phyloP scores from a whole-genome alignment of 2,329 filamentous ascomycete species.

The Byssothecium circinans region DNA sequence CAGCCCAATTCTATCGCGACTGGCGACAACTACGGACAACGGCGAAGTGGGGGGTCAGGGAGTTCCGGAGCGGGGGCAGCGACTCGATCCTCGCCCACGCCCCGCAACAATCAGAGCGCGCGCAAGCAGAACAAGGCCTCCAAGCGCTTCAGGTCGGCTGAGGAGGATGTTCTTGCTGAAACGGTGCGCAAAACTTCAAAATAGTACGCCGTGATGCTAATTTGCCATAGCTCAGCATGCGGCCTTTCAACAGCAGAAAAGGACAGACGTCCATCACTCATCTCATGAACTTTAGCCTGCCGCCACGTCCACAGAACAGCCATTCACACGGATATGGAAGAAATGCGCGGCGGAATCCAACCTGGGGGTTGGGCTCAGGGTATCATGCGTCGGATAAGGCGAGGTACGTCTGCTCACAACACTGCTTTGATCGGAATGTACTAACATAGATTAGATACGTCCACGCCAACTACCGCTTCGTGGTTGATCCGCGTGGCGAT shows the following conservation, averaged over 20 bases:
- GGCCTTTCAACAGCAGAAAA: constrained; percentile 69
- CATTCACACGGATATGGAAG: constrained; percentile 58
- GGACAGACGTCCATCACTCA: constrained; percentile 98
- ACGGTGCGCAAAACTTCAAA: constrained; percentile 57
- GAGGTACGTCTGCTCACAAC: constrained; percentile 54
- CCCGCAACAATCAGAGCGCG: constrained; percentile 73
- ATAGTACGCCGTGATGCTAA: constrained; percentile 13
- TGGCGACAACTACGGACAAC: constrained; percentile 48
- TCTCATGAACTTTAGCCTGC: constrained; percentile 85
- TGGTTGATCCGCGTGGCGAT: constrained; percentile 79
- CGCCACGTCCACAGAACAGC: constrained; percentile 68
- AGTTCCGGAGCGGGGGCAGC: constrained; percentile 43
- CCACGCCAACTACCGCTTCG: constrained; percentile 96
- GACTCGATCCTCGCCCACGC: constrained; percentile 48
- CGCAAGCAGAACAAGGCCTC: constrained; percentile 85
- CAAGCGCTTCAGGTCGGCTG: constrained; percentile 70
- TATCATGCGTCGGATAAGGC: constrained; percentile 91
- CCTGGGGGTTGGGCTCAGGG: constrained; percentile 84
- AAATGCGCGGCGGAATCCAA: constrained; percentile 65
- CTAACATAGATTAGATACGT: constrained; percentile 62
- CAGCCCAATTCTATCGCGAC: constrained; percentile 48
- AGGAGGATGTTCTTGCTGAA: constrained; percentile 89
- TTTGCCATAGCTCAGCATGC: constrained; percentile 59
- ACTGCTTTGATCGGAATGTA: background rate
- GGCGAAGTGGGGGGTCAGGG: constrained; percentile 44